Conservation (phyloP, 2,329 filamentous ascomycete genomes). For the Penicillium frequentans region DNA sequence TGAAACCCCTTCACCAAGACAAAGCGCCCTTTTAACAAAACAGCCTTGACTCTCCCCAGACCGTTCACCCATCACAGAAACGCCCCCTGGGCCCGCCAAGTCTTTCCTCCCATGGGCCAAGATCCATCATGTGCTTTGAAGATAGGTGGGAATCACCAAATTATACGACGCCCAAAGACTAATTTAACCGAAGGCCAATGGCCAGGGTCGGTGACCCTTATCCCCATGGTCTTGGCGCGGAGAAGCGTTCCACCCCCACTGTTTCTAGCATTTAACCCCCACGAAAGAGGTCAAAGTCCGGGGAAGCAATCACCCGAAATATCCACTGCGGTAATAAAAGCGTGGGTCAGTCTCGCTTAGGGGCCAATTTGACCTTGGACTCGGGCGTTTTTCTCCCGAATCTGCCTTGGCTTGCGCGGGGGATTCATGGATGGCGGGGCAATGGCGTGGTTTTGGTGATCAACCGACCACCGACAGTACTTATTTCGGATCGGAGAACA, state of each 20-base stretch:
- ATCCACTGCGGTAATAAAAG: neutral
- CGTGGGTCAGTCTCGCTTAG: neutral
- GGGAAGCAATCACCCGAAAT: slow-evolving; percentile 19
- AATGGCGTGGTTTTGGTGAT: neutral
- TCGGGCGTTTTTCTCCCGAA: slow-evolving; percentile 22
- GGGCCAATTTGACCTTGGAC: neutral
- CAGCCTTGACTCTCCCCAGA: neutral
- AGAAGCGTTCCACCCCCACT: neutral
- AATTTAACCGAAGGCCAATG: slow-evolving; percentile 6
- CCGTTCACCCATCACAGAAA: neutral
- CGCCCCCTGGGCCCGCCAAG: neutral
- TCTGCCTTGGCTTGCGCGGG: slow-evolving; percentile 9
- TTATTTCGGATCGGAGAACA: neutral
- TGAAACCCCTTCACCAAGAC: neutral
- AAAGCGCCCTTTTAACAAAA: neutral
- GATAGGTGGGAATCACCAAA: neutral
- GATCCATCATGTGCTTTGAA: neutral
- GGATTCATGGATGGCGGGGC: neutral
- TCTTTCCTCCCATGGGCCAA: neutral
- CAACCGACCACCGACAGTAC: neutral
- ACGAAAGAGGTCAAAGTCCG: slow-evolving; percentile 9
- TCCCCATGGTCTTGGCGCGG: slow-evolving; percentile 8
- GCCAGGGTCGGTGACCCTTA: neutral
- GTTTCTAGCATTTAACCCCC: neutral
- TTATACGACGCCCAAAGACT: neutral